A percentile compares a stretch with the other conserved stretches of the same genome.
phyloP scores from a whole-genome alignment of 345 rosid genomes.

The sweet orange (Citrus sinensis) region DNA sequence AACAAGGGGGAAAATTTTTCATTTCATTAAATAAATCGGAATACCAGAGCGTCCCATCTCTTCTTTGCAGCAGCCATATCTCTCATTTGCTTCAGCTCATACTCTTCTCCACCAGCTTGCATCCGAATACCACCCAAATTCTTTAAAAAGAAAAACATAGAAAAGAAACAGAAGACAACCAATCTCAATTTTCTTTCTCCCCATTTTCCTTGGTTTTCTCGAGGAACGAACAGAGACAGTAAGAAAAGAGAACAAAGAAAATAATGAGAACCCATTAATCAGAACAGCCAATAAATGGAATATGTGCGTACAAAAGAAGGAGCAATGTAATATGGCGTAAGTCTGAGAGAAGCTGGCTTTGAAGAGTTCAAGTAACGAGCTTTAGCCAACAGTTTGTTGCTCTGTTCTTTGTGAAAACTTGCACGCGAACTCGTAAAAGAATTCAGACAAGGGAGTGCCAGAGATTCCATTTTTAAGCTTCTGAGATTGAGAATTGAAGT shows the following conservation, averaged over 20 bases:
- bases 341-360: conserved; percentile 15
- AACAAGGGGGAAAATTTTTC: not conserved
- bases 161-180: not conserved
- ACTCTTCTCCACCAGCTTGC: conserved; percentile 69
- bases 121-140: conserved; percentile 38
- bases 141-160: conserved; percentile 19
- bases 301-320: conserved; percentile 24
- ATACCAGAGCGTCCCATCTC: conserved; percentile 93
- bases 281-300: conserved; percentile 8
- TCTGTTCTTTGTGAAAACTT: conserved; percentile 6
- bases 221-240: not conserved
- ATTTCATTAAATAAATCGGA: not conserved
- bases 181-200: not conserved
- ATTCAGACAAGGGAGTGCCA: conserved; percentile 39
- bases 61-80: conserved; percentile 92
- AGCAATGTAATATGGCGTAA: conserved; percentile 7
- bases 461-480: conserved; percentile 30
- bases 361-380: conserved; percentile 18
- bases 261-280: not conserved
- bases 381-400: conserved; percentile 8
- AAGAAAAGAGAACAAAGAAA: not conserved
- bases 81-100: conserved; percentile 80
- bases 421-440: conserved; percentile 16
- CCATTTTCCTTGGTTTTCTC: conserved; percentile 3
- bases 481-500: not conserved